Conservation (phyloP, 352 stramenopile genomes). For the Phytopythium aichiense region DNA sequence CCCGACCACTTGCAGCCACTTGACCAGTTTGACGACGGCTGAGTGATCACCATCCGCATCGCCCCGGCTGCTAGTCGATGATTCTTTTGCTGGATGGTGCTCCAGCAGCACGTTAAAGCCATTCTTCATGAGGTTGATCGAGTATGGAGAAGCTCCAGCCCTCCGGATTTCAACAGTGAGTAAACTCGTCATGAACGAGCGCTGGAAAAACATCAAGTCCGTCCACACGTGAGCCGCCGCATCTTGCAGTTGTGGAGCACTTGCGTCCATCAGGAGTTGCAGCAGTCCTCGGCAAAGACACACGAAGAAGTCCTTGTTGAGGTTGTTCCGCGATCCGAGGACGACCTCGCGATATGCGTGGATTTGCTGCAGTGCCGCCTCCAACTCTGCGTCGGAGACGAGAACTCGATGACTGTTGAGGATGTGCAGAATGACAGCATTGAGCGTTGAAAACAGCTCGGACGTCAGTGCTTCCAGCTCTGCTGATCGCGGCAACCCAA, state of each 20-base stretch:
- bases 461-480: constrained; percentile 48
- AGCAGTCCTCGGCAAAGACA: constrained; percentile 63
- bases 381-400: constrained; percentile 44
- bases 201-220: constrained; percentile 64
- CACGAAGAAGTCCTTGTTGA: constrained; percentile 58
- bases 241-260: constrained; percentile 35
- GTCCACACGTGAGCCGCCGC: constrained; percentile 55
- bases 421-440: constrained; percentile 60
- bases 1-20: constrained; percentile 69
- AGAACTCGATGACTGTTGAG: constrained; percentile 48
- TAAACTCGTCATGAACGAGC: constrained; percentile 40
- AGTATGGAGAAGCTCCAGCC: constrained; percentile 43
- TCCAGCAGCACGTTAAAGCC: constrained; percentile 64
- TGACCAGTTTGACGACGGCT: constrained; percentile 44
- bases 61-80: not conserved
- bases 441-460: constrained; percentile 48
- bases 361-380: constrained; percentile 47
- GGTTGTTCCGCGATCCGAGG: constrained; percentile 41
- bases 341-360: constrained; percentile 59
- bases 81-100: constrained; percentile 12
- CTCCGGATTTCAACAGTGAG: constrained; percentile 65
- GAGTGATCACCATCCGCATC: constrained; percentile 7
- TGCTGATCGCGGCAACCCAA: constrained; percentile 40
- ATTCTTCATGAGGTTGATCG: constrained; percentile 77
- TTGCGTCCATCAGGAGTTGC: constrained; percentile 40